A percentile compares a stretch with the other conserved stretches of the same genome.
phyloP scores from a whole-genome alignment of 768 basidiomycete species.

The Mycena pura region DNA sequence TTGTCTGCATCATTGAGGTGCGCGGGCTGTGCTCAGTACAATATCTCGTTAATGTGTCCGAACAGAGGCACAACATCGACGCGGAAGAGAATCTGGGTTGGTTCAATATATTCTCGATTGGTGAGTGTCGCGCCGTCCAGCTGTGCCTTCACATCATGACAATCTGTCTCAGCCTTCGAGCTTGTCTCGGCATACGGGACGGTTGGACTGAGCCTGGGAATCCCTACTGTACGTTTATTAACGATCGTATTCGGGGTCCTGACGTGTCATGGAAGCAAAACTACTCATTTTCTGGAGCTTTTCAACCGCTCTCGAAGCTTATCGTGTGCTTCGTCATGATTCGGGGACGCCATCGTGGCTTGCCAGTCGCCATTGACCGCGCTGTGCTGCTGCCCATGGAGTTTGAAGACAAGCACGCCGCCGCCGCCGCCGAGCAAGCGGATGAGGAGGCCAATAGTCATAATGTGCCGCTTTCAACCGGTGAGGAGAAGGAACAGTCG shows the following conservation, averaged over 20 bases:
- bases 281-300: conserved; percentile 81
- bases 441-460: conserved; percentile 8
- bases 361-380: conserved; percentile 88
- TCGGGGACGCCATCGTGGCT: conserved; percentile 88
- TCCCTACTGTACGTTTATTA: conserved; percentile 66
- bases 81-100: conserved; percentile 60
- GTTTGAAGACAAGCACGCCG: conserved; percentile 39
- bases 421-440: not conserved
- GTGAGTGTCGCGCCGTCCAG: conserved; percentile 46
- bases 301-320: conserved; percentile 84
- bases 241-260: not conserved
- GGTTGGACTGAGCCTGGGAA: conserved; percentile 88
- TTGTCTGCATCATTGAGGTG: conserved; percentile 94
- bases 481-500: conserved; percentile 16
- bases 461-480: not conserved
- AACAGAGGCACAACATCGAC: conserved; percentile 67
- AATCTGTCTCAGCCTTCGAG: conserved; percentile 71
- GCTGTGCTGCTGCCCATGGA: conserved; percentile 84
- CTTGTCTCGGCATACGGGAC: conserved; percentile 88
- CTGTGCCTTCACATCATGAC: not conserved
- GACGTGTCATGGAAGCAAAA: conserved; percentile 59
- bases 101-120: conserved; percentile 86
- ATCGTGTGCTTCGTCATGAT: conserved; percentile 91
- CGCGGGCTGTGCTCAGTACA: conserved; percentile 20
- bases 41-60: not conserved